Evolutionary conservation across 495 filamentous ascomycete genomes (phyloP), one percentile per base, ranked within the genome.

Genomic region (Platismatia glauca): DNA sequence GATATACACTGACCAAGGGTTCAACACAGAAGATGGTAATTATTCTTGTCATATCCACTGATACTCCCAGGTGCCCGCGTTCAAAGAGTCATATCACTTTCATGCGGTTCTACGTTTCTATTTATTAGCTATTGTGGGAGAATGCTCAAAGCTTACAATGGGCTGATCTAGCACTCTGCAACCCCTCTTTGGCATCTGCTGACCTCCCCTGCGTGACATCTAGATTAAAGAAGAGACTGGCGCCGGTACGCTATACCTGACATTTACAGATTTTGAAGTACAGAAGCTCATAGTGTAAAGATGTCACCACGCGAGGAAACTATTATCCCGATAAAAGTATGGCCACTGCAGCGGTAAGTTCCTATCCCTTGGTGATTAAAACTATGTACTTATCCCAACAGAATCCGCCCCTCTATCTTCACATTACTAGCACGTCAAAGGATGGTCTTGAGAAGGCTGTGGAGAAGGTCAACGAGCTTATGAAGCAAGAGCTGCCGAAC

Each of bases 191-290:
- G 89, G 86, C 90, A 90, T 88, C 87, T 95, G 92, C 94, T 98
- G 87, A 98, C 94, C 84, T 87, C 83, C 74, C 75, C 77, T 88
- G 83, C 88, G 83, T 94, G 89, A 84, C 73, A 89, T 90, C 73
- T 96, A 98, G 94, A 98, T 98, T 69, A 95, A 96, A 89, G 92
- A 97, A 79, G 89, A 97, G 72, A 97, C 94, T 88, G 94, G 94
- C 86, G 93, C 94, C 81, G 94, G 94, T 98, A 98, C 86, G 94
- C 87, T 82, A 79, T 75, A 80, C 71, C 76, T 82, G 73, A 75
- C 72, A 66, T 57, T 80, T 74, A 72, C 74, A 81, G 79, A 74
- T 76, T 76, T 62, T 70, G 79, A 72, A 78, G 78, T 76, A 82
- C 76, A 72, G 71, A 77, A 78, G 79, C 83, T 88, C 78, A 88